These are phyloP conservation scores for Cordyceps cicadae DNA, from an alignment of 2,329 filamentous ascomycete genomes.

Conservation along the genomic window DNA sequence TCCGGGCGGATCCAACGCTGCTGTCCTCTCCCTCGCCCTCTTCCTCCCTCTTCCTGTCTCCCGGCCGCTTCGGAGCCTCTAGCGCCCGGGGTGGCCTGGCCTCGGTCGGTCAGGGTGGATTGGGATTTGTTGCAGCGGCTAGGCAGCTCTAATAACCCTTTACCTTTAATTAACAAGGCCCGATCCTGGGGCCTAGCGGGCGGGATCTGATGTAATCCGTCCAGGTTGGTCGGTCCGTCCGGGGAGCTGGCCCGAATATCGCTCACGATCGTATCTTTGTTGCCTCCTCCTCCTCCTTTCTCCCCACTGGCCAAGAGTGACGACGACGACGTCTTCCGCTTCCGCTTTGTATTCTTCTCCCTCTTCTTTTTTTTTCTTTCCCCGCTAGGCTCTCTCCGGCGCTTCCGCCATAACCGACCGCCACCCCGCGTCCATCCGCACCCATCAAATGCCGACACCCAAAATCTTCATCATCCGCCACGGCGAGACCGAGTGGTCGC, in stretches of 20 bases:
- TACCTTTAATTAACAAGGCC: too few species aligned
- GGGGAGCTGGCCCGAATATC: not conserved
- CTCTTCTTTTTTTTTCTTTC: not conserved
- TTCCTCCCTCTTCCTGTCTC: too few species aligned
- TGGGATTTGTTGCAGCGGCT: not conserved
- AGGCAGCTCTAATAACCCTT: not conserved
- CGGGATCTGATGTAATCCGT: not conserved
- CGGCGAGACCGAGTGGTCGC: constrained; percentile 92
- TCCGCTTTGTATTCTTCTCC: not conserved
- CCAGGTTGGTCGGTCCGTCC: not conserved
- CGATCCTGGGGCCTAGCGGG: not conserved
- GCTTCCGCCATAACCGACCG: not conserved
- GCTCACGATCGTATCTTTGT: not conserved
- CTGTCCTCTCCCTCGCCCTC: too few species aligned
- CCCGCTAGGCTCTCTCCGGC: not conserved
- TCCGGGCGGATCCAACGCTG: not conserved
- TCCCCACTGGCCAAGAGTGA: not conserved
- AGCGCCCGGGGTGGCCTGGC: not conserved
- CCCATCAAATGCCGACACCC: constrained; percentile 37
- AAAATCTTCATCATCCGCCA: constrained; percentile 79
- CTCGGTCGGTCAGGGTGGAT: too few species aligned
- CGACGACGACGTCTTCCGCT: too few species aligned
- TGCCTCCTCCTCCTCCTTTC: not conserved
- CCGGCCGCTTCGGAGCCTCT: not conserved
- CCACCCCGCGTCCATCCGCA: not conserved